phyloP scores from a whole-genome alignment of 352 stramenopile species.

The Phytophthora lateralis region DNA sequence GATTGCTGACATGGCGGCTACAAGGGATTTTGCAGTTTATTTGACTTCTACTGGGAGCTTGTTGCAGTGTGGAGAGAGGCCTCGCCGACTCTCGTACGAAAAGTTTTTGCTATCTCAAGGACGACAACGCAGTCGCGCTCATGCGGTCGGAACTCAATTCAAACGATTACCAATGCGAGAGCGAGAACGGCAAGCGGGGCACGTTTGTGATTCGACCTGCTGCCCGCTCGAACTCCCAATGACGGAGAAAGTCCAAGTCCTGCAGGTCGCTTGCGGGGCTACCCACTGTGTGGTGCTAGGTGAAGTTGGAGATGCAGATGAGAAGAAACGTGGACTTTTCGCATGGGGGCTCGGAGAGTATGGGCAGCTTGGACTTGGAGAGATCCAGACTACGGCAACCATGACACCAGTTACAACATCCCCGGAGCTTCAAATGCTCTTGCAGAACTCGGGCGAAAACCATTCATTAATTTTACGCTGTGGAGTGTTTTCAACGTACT shows the following conservation, averaged over 20 bases:
- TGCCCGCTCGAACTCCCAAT: conserved; percentile 11
- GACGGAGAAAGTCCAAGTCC: conserved; percentile 17
- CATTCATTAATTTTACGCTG: conserved; percentile 28
- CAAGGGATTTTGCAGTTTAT: conserved; percentile 30
- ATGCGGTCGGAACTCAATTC: conserved; percentile 19
- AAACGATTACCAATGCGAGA: conserved; percentile 24
- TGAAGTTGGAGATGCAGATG: background rate
- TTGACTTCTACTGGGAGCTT: conserved; percentile 17
- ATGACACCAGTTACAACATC: conserved; percentile 30
- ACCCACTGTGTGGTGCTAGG: conserved; percentile 47
- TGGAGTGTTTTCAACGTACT: conserved; percentile 41
- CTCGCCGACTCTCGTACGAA: conserved; percentile 22
- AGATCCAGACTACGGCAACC: conserved; percentile 17
- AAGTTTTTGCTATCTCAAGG: conserved; percentile 18
- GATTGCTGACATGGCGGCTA: conserved; percentile 17
- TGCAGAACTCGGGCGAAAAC: conserved; percentile 9
- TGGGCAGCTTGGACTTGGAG: conserved; percentile 51
- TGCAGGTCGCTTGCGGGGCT: conserved; percentile 43
- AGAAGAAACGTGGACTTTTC: conserved; percentile 18
- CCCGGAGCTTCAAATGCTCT: conserved; percentile 8
- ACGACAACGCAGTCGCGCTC: conserved; percentile 19
- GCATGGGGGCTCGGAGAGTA: conserved; percentile 48
- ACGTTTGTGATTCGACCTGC: conserved; percentile 22
- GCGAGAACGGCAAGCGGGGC: conserved; percentile 11
- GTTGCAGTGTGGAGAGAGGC: conserved; percentile 22